A percentile compares a stretch with the other conserved stretches of the same genome.
phyloP scores from a whole-genome alignment of 176 grass and related monocot genomes.

The Rhipidocladum racemiflorum region DNA sequence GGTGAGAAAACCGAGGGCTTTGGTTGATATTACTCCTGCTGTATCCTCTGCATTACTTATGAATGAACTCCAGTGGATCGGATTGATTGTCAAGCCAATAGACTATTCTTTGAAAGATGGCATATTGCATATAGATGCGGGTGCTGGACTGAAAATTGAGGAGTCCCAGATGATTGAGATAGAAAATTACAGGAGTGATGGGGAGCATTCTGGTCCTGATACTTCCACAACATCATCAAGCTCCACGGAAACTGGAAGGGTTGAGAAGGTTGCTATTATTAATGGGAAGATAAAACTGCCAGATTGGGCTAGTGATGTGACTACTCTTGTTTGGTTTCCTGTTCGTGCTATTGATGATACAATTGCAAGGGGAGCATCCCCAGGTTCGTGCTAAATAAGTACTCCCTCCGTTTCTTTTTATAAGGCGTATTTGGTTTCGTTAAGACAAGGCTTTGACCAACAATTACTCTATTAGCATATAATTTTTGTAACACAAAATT shows the following conservation, averaged over 20 bases:
- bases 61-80: constrained; percentile 98
- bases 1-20: constrained; percentile 91
- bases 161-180: constrained; percentile 92
- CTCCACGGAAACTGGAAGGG: constrained; percentile 32
- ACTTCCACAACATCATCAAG: constrained; percentile 2
- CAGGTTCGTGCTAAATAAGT: constrained; percentile 59
- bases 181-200: constrained; percentile 49
- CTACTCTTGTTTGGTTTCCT: constrained; percentile 93
- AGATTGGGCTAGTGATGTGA: constrained; percentile 83
- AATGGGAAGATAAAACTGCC: constrained; percentile 84
- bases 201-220: constrained; percentile 22
- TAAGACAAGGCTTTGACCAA: no score
- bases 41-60: constrained; percentile 90
- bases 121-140: constrained; percentile 88
- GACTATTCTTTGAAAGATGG: constrained; percentile 90
- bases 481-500: no score
- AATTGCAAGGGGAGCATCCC: constrained; percentile 72
- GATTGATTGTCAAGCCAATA: constrained; percentile 89
- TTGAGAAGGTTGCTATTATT: constrained; percentile 67
- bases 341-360: constrained; percentile 85
- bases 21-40: constrained; percentile 88
- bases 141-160: constrained; percentile 82
- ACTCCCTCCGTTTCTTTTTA: no score
- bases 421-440: no score
- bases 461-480: no score